phyloP scores from a whole-genome alignment of 768 basidiomycete genomes.

The Pisolithus microcarpus region DNA sequence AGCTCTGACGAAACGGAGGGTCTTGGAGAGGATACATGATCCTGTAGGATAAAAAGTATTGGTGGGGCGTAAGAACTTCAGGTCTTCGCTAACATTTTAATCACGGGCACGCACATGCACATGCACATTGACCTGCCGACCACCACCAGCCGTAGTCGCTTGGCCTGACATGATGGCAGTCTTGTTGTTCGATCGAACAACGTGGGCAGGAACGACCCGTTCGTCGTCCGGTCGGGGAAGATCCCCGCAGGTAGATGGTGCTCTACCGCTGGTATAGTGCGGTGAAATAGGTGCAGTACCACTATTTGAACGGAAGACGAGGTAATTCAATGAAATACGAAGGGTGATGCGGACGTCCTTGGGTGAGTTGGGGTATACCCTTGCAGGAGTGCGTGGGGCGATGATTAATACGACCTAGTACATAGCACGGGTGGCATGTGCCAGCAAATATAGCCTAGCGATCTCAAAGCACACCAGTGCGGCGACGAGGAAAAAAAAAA shows the following conservation, averaged over 20 bases:
- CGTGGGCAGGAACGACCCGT: neutral
- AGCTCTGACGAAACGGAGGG: conserved; percentile 5
- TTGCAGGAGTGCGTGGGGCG: no score
- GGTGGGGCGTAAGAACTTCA: conserved; percentile 7
- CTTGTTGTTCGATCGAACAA: neutral
- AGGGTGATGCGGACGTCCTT: neutral
- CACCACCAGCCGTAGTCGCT: conserved; percentile 7
- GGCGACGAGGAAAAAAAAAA: no score
- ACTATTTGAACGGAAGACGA: neutral
- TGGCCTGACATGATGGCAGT: conserved; percentile 14
- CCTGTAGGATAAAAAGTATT: conserved; percentile 3
- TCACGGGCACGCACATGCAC: conserved; percentile 14
- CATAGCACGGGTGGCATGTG: no score
- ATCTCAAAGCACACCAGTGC: no score
- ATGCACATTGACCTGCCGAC: conserved; percentile 16
- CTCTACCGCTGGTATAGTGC: neutral
- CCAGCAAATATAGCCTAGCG: no score
- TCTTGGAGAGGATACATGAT: neutral
- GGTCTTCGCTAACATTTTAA: conserved; percentile 1
- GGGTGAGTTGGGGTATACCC: no score
- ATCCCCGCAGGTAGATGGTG: neutral
- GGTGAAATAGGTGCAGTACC: no score
- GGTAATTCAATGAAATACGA: neutral
- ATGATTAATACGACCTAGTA: no score
- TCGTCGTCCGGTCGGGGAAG: neutral